These are phyloP conservation scores for Balansia obtecta DNA, from an alignment of 2,329 filamentous ascomycete genomes.

Conservation along the genomic window DNA sequence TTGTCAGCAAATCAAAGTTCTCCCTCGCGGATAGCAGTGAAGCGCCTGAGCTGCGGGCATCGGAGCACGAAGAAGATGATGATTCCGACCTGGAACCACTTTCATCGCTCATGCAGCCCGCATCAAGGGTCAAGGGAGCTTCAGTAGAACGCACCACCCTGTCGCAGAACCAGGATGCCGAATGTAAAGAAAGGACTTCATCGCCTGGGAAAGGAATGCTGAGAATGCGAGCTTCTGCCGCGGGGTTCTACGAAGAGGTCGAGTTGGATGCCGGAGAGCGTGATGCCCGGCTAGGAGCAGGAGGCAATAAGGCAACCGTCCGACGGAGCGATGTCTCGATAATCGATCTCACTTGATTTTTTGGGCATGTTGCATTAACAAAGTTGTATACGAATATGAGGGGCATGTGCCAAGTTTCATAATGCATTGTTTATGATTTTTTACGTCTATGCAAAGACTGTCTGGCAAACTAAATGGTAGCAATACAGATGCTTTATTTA, in stretches of 20 bases:
- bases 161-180: slow-evolving; percentile 2
- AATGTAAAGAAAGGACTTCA: slow-evolving; percentile 1
- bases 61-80: slow-evolving; percentile 1
- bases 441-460: no score
- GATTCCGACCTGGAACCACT: slow-evolving; percentile 9
- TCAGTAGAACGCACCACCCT: neutral
- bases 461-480: no score
- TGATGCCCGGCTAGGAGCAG: slow-evolving; percentile 11
- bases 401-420: neutral
- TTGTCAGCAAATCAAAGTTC: slow-evolving; percentile 7
- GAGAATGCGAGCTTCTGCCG: slow-evolving; percentile 22
- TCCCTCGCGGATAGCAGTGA: neutral
- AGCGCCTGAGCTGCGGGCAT: neutral
- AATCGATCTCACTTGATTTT: slow-evolving; percentile 18
- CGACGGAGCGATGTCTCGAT: slow-evolving; percentile 21
- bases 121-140: neutral
- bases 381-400: neutral
- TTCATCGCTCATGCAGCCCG: neutral
- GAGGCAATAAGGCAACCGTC: slow-evolving; percentile 9
- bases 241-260: slow-evolving; percentile 27
- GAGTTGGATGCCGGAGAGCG: slow-evolving; percentile 15
- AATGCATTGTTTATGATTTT: no score
- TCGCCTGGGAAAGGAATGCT: slow-evolving; percentile 25
- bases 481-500: no score
- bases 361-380: neutral